Base-by-base conservation (phyloP, 768 basidiomycete species). In the Ramaria rubella region DNA sequence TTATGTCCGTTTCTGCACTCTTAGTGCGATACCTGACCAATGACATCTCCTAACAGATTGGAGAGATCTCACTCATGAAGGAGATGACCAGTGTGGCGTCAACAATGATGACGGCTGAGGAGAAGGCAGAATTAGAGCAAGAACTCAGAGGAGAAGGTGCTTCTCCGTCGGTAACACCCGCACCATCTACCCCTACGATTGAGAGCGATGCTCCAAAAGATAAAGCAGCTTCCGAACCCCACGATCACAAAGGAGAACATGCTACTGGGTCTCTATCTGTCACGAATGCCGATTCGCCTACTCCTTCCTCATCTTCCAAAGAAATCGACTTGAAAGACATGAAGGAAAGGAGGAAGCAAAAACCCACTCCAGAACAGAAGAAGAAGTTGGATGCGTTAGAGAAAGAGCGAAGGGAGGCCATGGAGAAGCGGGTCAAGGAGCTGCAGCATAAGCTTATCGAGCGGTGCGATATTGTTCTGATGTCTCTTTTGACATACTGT, bases 21-120 rank as follows among this genome's bases (percentile, higher is more conserved):
- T 51, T 15, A 52, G 46, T 23, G 40, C 2, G 43, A 44, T 33
- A 12, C 23, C 26, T 44, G 48, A 49, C 55, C 59, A 19, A 59
- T 9, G 46, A 45, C 36, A 55, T 29, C 15, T 31, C 5, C 48
- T 17, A 34, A 17, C 69, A 96, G 94, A 95, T 98, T 60, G 95
- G 95, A 57, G 95, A 97, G 74, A 94, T 99, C 54, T 86, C 88
- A 5, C 77, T 97, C 36, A 92, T 96, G 83, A 97, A 94, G 67
- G 91, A 90, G 62, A 90, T 93, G 86, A 85, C 89, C 23, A 81
- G 82, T 31, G 82, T 89, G 24, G 88, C 93, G 14, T 81, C 85
- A 31, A 87, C 88, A 5, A 87, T 93, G 75, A 88, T 93, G 82
- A 82, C 86, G 0, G 93, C 94, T 5, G 96, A 97, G 65, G 95